Evolutionary conservation across 129 eudicot species (phyloP), one percentile per base, ranked within the genome.

Genomic region (Chrysanthemum seticuspe): DNA sequence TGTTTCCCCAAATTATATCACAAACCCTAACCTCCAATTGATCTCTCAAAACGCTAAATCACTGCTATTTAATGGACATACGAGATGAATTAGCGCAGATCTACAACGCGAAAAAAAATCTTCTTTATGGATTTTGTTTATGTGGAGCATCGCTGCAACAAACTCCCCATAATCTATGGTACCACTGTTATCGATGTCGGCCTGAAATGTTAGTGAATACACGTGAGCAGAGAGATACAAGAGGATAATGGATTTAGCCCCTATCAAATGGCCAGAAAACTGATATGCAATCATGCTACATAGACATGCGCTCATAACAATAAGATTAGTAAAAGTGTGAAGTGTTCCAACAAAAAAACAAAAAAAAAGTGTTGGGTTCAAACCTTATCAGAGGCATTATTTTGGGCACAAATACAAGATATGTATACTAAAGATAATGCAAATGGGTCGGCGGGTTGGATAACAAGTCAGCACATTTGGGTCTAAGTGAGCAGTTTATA

Each of bases 131-230:
- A 84, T 74, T 87, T 92, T 92, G 81, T 89, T 92, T 74, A 87
- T 76, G 81, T 92, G 91, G 16, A 92, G 85, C 98, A 92, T 92
- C 45, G 98, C 98, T 57, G 96, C 92, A 52, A 92, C 83, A 73
- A 92, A 92, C 69, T 92, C 98, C 16, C 88, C 86, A 18, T 92
- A 92, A 63, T 92, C 97, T 76, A 92, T 92, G 29, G 97, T 89
- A 59, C 97, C 97, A 78, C 94, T 92, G 66, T 92, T 92, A 63
- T 92, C 96, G 25, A 92, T 62, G 67, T 92, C 97, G 13, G 97
- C 97, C 97, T 92, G 91, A 73, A 83, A 66, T 49, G 14, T 67
- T 47, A 55, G 48, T n/a, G 63, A 67, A 76, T 13, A 56, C 13
- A 49, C 27, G 52, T 25, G 50, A 78, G 65, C 16, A 64, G 59